These are phyloP conservation scores for Sequoia sempervirens DNA, from an alignment of 75 land plant species.

Conservation along the genomic window DNA sequence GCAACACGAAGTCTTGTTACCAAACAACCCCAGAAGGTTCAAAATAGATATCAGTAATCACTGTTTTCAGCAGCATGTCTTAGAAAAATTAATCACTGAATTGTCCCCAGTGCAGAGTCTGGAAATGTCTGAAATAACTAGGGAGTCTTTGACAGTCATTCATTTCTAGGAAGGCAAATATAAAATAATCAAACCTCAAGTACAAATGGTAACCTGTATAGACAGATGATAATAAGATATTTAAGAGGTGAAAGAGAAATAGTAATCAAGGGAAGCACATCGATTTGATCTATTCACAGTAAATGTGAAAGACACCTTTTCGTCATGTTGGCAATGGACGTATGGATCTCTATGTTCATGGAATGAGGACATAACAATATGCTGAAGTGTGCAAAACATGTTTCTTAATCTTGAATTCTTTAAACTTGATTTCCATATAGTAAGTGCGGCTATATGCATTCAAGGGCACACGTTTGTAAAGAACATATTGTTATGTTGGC, in stretches of 20 bases:
- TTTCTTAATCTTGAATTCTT: background rate
- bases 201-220: background rate
- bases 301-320: background rate
- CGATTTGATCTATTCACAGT: background rate
- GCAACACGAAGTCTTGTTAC: background rate
- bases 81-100: background rate
- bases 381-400: background rate
- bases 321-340: background rate
- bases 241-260: background rate
- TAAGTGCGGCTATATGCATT: background rate
- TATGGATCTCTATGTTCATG: too few species aligned
- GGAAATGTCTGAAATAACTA: background rate
- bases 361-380: background rate
- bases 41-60: background rate
- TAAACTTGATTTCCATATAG: background rate
- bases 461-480: background rate
- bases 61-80: background rate
- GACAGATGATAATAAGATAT: background rate
- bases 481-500: too few species aligned
- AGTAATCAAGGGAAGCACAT: background rate
- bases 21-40: background rate
- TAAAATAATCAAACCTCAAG: background rate
- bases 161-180: background rate
- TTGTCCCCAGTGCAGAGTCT: background rate
- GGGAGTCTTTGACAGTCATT: background rate